These are phyloP conservation scores for Monascus purpureus DNA, from an alignment of 495 filamentous ascomycete species.

Conservation along the genomic window DNA sequence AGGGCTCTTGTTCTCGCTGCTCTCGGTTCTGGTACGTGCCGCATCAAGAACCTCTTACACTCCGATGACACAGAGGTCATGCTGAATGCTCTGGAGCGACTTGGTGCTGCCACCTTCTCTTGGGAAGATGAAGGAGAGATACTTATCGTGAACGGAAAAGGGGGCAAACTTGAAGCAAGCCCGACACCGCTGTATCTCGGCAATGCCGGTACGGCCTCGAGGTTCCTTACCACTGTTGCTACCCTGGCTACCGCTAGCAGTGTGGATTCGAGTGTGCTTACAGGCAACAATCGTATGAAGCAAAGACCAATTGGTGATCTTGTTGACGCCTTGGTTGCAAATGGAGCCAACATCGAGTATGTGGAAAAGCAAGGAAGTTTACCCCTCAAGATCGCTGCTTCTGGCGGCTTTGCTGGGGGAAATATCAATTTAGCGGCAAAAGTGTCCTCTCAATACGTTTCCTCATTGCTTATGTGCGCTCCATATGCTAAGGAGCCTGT, in stretches of 20 bases:
- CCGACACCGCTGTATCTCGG: slow-evolving; percentile 74
- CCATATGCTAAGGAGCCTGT: slow-evolving; percentile 92
- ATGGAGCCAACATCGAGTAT: slow-evolving; percentile 74
- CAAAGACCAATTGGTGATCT: slow-evolving; percentile 83
- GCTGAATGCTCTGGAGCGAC: slow-evolving; percentile 69
- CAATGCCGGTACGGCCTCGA: slow-evolving; percentile 90
- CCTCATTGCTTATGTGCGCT: slow-evolving; percentile 90
- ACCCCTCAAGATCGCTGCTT: slow-evolving; percentile 70
- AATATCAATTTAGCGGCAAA: slow-evolving; percentile 86
- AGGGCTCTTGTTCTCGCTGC: slow-evolving; percentile 86
- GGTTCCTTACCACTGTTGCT: slow-evolving; percentile 89
- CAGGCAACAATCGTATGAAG: slow-evolving; percentile 95
- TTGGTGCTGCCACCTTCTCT: slow-evolving; percentile 80
- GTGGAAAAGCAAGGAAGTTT: slow-evolving; percentile 64
- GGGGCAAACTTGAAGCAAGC: slow-evolving; percentile 68
- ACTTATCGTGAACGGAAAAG: slow-evolving; percentile 79
- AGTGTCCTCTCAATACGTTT: slow-evolving; percentile 94
- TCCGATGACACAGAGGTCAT: slow-evolving; percentile 97
- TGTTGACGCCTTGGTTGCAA: slow-evolving; percentile 78
- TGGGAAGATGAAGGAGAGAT: slow-evolving; percentile 92
- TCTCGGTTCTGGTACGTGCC: slow-evolving; percentile 72
- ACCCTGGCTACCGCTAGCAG: slow-evolving; percentile 58
- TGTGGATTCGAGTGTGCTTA: slow-evolving; percentile 61
- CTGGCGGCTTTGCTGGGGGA: slow-evolving; percentile 78
- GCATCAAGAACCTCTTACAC: slow-evolving; percentile 82